phyloP scores from a whole-genome alignment of 2,329 filamentous ascomycete genomes.

The Chaetomium olivaceum region DNA sequence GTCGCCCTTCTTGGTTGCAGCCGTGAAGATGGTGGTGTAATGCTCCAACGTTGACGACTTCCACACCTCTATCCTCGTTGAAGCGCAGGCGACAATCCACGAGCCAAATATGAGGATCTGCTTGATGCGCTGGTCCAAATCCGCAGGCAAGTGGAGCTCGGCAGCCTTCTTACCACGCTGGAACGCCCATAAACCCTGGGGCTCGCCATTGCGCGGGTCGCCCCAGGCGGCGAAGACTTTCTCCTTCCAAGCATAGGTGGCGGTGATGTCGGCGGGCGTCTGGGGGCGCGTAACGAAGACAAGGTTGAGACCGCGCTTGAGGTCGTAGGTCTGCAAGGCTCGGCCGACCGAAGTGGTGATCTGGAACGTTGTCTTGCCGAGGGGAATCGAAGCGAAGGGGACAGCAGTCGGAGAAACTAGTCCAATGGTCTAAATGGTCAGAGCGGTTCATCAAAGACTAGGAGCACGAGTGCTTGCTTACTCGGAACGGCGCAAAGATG shows the following conservation, averaged over 20 bases:
- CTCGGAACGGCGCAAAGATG: conserved; percentile 91
- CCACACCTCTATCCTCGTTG: conserved; percentile 83
- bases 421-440: conserved; percentile 70
- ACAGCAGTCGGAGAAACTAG: conserved; percentile 88
- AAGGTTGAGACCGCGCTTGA: conserved; percentile 84
- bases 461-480: conserved; percentile 50
- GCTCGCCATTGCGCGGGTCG: conserved; percentile 51
- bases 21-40: conserved; percentile 77
- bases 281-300: conserved; percentile 92
- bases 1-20: conserved; percentile 56
- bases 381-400: conserved; percentile 83
- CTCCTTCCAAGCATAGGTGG: conserved; percentile 84
- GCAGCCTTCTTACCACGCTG: conserved; percentile 84
- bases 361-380: conserved; percentile 94
- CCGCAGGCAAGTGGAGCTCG: conserved; percentile 68
- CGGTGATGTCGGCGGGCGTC: conserved; percentile 82
- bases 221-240: conserved; percentile 90
- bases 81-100: conserved; percentile 82
- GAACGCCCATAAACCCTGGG: conserved; percentile 82
- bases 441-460: neutral
- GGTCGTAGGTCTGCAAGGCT: conserved; percentile 91
- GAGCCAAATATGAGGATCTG: conserved; percentile 82
- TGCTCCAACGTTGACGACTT: conserved; percentile 80
- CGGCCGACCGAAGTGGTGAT: conserved; percentile 93
- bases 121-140: conserved; percentile 68